phyloP scores from a whole-genome alignment of 495 filamentous ascomycete species.

The Beverwykella pulmonaria region DNA sequence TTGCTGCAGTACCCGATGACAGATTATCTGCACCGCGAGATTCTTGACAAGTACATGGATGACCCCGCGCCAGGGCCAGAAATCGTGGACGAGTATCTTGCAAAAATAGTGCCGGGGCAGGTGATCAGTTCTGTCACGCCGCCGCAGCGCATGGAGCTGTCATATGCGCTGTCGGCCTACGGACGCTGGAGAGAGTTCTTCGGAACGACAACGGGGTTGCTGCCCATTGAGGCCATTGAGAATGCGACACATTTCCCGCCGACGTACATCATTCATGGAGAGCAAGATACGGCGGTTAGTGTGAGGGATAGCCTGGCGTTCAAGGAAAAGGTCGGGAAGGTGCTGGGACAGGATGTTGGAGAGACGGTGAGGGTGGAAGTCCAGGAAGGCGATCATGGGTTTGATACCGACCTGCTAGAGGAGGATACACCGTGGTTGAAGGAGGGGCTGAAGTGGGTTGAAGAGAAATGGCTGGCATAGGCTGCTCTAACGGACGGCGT shows the following conservation, averaged over 20 bases:
- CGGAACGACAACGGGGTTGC: slow-evolving; percentile 12
- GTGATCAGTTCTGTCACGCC: slow-evolving; percentile 13
- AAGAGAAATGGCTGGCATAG: slow-evolving; percentile 21
- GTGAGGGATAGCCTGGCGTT: slow-evolving; percentile 25
- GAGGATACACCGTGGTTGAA: slow-evolving; percentile 33
- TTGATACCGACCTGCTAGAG: slow-evolving; percentile 21
- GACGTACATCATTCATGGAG: slow-evolving; percentile 35
- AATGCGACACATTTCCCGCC: slow-evolving; percentile 17
- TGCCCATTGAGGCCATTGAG: slow-evolving; percentile 27
- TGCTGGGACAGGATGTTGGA: slow-evolving; percentile 3
- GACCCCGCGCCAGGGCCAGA: background rate
- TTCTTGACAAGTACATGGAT: background rate
- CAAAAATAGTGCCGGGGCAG: slow-evolving; percentile 7
- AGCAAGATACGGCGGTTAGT: slow-evolving; percentile 26
- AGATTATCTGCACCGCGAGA: background rate
- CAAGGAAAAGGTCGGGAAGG: slow-evolving; percentile 22
- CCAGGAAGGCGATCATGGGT: slow-evolving; percentile 33
- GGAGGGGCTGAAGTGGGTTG: slow-evolving; percentile 32
- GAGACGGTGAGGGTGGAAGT: slow-evolving; percentile 7
- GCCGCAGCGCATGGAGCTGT: slow-evolving; percentile 9
- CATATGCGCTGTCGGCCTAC: slow-evolving; percentile 13
- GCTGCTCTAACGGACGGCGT: background rate
- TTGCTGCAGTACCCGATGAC: slow-evolving; percentile 35
- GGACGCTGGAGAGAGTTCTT: slow-evolving; percentile 24
- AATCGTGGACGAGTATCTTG: slow-evolving; percentile 20